phyloP scores from a whole-genome alignment of 441 rosid species.

The Pelargonium myrrhifolium region DNA sequence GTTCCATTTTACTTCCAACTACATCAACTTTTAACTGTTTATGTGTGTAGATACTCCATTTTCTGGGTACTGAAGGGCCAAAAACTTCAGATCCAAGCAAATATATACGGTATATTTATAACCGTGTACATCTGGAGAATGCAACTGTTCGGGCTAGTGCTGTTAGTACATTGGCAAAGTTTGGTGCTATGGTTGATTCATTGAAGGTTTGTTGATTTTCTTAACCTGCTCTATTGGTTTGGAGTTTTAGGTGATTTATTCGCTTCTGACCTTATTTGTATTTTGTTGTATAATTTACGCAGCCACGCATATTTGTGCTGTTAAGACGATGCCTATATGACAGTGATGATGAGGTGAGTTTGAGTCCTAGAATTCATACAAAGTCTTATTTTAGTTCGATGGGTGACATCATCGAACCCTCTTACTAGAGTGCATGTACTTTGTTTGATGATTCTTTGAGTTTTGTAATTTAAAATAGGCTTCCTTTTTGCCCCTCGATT shows the following conservation, averaged over 20 bases:
- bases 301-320: constrained; percentile 82
- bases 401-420: no score
- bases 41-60: constrained; percentile 73
- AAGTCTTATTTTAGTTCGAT: not conserved
- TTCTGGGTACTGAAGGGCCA: constrained; percentile 94
- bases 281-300: constrained; percentile 21
- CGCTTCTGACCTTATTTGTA: constrained; percentile 13
- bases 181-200: constrained; percentile 81
- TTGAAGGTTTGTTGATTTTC: constrained; percentile 51
- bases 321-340: constrained; percentile 89
- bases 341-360: constrained; percentile 89
- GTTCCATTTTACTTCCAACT: not conserved
- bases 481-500: constrained; percentile 1
- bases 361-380: not conserved
- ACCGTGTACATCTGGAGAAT: constrained; percentile 96
- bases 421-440: not conserved
- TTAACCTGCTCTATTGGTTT: constrained; percentile 3
- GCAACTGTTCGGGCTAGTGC: constrained; percentile 97
- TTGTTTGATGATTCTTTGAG: not conserved
- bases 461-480: not conserved
- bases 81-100: constrained; percentile 94
- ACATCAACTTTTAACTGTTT: constrained; percentile 1
- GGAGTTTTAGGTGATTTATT: constrained; percentile 3
- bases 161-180: constrained; percentile 90
- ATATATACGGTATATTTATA: constrained; percentile 88